phyloP scores from a whole-genome alignment of 305 asterid genomes.

The Solanum hybrid region DNA sequence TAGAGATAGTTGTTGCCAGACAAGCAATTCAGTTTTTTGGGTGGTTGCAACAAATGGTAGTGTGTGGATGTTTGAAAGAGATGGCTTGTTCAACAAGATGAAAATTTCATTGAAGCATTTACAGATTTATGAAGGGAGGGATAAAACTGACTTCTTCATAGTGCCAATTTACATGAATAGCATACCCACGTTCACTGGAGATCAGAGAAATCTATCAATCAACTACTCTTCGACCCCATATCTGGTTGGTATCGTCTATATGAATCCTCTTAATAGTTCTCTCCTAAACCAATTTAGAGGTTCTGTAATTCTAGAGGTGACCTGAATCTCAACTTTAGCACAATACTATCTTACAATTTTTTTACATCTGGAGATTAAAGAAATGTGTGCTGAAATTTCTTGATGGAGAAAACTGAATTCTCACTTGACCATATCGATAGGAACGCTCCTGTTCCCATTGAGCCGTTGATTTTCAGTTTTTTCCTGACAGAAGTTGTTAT shows the following conservation, averaged over 20 bases:
- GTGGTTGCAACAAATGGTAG: background rate
- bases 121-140: background rate
- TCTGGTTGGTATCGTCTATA: background rate
- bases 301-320: background rate
- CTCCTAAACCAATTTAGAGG: background rate
- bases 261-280: background rate
- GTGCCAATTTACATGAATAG: background rate
- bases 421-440: background rate
- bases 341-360: background rate
- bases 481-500: background rate
- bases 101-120: background rate
- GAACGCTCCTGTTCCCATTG: background rate
- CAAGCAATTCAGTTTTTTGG: background rate
- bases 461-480: background rate
- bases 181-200: background rate
- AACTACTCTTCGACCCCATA: background rate
- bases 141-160: background rate
- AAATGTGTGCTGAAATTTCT: background rate
- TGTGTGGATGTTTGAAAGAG: background rate
- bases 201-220: background rate
- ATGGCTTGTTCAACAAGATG: background rate
- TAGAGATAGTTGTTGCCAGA: background rate
- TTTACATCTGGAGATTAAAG: background rate
- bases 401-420: background rate
- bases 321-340: background rate